phyloP scores from a whole-genome alignment of 1,284 basidiomycete genomes.

The Ustilago cynodontis region DNA sequence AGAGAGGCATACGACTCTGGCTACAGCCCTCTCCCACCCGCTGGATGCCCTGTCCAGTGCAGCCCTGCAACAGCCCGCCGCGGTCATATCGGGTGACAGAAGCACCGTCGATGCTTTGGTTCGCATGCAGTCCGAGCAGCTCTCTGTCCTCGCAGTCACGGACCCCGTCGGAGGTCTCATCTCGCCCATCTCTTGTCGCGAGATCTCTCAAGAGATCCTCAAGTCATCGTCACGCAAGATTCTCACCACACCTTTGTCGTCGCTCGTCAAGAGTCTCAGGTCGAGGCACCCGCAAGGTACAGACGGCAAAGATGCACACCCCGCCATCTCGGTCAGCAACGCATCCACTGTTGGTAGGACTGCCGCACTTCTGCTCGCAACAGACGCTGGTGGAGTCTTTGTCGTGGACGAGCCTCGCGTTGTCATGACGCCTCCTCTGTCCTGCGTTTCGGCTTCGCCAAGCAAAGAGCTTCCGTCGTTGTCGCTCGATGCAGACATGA shows the following conservation, averaged over 20 bases:
- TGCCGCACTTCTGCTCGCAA: conserved; percentile 42
- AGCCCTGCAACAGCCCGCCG: conserved; percentile 24
- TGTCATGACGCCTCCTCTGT: conserved; percentile 48
- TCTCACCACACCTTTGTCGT: conserved; percentile 38
- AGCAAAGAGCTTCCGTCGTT: conserved; percentile 27
- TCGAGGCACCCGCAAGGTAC: conserved; percentile 45
- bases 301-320: conserved; percentile 46
- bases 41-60: conserved; percentile 21
- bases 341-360: conserved; percentile 31
- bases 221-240: conserved; percentile 43
- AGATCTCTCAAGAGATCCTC: conserved; percentile 43
- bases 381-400: conserved; percentile 34
- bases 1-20: conserved; percentile 19
- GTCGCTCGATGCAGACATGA: conserved; percentile 27
- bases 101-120: conserved; percentile 46
- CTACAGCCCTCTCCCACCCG: conserved; percentile 15
- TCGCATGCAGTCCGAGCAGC: conserved; percentile 40
- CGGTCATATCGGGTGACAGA: conserved; percentile 42
- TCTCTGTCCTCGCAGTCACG: conserved; percentile 37
- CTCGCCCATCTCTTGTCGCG: conserved; percentile 42
- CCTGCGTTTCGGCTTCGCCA: conserved; percentile 42
- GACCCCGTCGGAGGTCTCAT: conserved; percentile 47
- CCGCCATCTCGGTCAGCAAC: conserved; percentile 45
- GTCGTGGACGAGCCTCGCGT: conserved; percentile 44
- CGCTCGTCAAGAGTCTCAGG: conserved; percentile 38